A percentile compares a stretch with the other conserved stretches of the same genome.
Conservation (phyloP, 352 stramenopile species). For the Pythium grandisporangium region DNA sequence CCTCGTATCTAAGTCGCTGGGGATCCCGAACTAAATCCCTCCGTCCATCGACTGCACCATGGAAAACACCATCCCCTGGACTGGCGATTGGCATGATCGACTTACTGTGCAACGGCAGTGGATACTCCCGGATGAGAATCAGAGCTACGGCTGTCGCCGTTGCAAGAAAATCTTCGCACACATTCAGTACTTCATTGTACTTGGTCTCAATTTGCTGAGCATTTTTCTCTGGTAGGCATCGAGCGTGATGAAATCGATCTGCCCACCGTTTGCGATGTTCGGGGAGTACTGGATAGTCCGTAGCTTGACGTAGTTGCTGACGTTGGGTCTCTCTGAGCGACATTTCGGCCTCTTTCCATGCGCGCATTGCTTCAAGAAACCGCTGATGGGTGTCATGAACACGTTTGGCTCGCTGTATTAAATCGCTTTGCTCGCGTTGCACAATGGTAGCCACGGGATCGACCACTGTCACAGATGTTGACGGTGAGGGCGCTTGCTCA, state of each 20-base stretch:
- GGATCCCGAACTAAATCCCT: constrained; percentile 50
- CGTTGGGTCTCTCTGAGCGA: constrained; percentile 42
- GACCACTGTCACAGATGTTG: background rate
- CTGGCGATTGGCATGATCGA: constrained; percentile 57
- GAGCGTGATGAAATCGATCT: constrained; percentile 47
- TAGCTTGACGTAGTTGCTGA: constrained; percentile 31
- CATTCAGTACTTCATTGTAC: constrained; percentile 76
- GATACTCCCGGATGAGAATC: constrained; percentile 76
- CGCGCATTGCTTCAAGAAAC: constrained; percentile 52
- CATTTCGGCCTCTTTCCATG: constrained; percentile 67
- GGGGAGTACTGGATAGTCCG: constrained; percentile 34
- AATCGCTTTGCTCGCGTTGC: constrained; percentile 42
- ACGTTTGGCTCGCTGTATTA: constrained; percentile 40
- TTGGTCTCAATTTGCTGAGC: constrained; percentile 49
- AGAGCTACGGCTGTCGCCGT: constrained; percentile 52
- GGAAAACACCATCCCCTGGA: too few relatives aligned
- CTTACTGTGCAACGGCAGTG: constrained; percentile 65
- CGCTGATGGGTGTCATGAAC: constrained; percentile 39
- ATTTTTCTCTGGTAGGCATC: constrained; percentile 26
- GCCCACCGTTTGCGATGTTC: constrained; percentile 47
- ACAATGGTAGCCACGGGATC: constrained; percentile 30
- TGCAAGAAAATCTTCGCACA: constrained; percentile 87
- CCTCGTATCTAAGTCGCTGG: constrained; percentile 67
- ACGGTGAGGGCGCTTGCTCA: background rate
- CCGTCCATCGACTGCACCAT: constrained; percentile 57